phyloP scores from a whole-genome alignment of 306 rosid genomes.

The Astragalus membranaceus region DNA sequence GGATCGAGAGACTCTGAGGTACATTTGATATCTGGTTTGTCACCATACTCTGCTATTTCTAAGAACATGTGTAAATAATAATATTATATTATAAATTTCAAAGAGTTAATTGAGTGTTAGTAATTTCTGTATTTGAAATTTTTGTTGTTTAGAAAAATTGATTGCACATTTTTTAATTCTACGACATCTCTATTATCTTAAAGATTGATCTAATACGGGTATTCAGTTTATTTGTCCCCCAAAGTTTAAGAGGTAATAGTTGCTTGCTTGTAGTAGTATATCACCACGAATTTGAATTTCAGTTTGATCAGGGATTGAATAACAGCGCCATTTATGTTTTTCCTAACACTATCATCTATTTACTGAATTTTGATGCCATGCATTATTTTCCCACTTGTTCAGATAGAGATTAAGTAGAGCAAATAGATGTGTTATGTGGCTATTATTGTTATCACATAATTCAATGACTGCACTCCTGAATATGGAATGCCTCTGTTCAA shows the following conservation, averaged over 20 bases:
- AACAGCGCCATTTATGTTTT: neutral
- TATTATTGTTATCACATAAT: neutral
- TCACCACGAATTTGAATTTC: neutral
- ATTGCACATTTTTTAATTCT: neutral
- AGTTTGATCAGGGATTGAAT: neutral
- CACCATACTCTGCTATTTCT: neutral
- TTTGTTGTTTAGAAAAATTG: neutral
- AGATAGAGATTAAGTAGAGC: neutral
- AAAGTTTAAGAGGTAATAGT: neutral
- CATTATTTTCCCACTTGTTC: neutral
- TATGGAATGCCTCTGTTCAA: neutral
- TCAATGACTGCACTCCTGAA: neutral
- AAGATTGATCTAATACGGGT: neutral
- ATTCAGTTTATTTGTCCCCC: neutral
- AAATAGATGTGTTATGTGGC: neutral
- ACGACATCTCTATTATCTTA: neutral
- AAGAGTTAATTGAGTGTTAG: neutral
- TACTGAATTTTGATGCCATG: neutral
- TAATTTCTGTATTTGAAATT: neutral
- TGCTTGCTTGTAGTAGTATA: conserved; percentile 5
- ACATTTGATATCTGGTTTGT: conserved; percentile 10
- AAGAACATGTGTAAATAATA: neutral
- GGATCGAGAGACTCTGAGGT: conserved; percentile 99
- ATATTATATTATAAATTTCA: neutral
- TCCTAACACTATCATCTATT: neutral